These are phyloP conservation scores for Elaeagnus macrophylla DNA, from an alignment of 306 rosid genomes.

Conservation along the genomic window DNA sequence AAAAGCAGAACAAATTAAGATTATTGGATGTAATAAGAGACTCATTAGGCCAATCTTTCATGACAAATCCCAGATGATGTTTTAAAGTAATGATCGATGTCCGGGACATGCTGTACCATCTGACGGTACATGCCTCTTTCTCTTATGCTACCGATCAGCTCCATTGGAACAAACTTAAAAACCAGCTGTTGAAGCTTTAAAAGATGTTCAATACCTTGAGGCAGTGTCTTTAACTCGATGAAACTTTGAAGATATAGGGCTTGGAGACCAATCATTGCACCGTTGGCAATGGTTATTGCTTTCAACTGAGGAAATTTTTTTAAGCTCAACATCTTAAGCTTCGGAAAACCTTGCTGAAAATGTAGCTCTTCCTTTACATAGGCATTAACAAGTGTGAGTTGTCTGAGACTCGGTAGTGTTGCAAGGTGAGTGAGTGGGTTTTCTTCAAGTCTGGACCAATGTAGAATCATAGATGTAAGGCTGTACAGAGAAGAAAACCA, in stretches of 20 bases:
- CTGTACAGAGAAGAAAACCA: conserved; percentile 6
- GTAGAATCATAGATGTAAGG: neutral
- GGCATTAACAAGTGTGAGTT: neutral
- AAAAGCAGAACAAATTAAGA: too few relatives aligned
- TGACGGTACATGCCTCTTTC: neutral
- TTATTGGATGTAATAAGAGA: too few relatives aligned
- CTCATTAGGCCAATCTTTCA: too few relatives aligned
- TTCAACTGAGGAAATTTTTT: neutral
- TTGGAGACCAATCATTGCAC: conserved; percentile 7
- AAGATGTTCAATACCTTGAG: conserved; percentile 11
- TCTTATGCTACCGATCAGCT: neutral
- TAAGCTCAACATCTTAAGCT: conserved; percentile 2
- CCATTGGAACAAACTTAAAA: neutral
- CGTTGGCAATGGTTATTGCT: neutral
- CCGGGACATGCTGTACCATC: neutral
- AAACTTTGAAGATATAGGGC: neutral
- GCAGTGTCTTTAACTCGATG: conserved; percentile 8
- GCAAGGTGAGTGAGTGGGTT: conserved; percentile 4
- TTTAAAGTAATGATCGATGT: neutral
- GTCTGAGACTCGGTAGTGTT: neutral
- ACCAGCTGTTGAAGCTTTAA: neutral
- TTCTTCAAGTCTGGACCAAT: conserved; percentile 2
- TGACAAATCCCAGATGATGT: too few relatives aligned
- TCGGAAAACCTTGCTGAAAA: conserved; percentile 2
- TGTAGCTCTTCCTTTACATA: conserved; percentile 1